These are phyloP conservation scores for Marchantia paleacea DNA, from an alignment of 225 moss, liverwort and hornwort species.

Conservation along the genomic window DNA sequence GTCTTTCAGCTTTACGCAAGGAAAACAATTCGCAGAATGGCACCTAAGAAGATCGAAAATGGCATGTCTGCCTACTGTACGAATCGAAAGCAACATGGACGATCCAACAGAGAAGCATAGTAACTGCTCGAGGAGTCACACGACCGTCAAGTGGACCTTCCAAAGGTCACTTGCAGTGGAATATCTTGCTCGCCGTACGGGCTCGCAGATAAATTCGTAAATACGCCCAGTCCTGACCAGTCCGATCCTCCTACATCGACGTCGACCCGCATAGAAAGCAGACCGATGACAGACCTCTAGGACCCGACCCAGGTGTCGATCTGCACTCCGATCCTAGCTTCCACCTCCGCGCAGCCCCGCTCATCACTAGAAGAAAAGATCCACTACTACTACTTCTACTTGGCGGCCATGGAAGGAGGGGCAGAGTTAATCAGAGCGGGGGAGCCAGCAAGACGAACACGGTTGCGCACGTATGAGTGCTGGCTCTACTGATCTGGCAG, in stretches of 20 bases:
- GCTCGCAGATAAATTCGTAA: slow-evolving; percentile 1
- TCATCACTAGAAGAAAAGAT: not conserved
- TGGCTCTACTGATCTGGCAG: not conserved
- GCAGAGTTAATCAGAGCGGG: not conserved
- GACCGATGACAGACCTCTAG: not conserved
- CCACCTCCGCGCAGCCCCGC: not conserved
- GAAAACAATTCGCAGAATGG: not conserved
- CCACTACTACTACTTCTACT: not conserved
- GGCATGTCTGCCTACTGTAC: slow-evolving; percentile 19
- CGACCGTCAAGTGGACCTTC: slow-evolving; percentile 18
- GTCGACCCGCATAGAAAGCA: not conserved
- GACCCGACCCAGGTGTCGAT: not conserved
- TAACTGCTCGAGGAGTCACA: slow-evolving; percentile 19
- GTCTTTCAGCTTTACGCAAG: not conserved
- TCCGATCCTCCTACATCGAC: not conserved
- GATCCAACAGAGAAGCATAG: not conserved
- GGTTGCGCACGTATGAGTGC: not conserved
- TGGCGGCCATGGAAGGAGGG: not conserved
- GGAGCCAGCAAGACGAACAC: not conserved
- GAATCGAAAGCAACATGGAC: not conserved
- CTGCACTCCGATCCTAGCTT: not conserved
- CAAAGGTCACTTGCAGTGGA: not conserved
- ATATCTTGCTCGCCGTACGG: slow-evolving; percentile 11
- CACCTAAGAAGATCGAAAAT: slow-evolving; percentile 33
- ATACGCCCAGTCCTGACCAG: not conserved